Base-by-base conservation (phyloP, 257 asterid species). In the Cordia subcordata region DNA sequence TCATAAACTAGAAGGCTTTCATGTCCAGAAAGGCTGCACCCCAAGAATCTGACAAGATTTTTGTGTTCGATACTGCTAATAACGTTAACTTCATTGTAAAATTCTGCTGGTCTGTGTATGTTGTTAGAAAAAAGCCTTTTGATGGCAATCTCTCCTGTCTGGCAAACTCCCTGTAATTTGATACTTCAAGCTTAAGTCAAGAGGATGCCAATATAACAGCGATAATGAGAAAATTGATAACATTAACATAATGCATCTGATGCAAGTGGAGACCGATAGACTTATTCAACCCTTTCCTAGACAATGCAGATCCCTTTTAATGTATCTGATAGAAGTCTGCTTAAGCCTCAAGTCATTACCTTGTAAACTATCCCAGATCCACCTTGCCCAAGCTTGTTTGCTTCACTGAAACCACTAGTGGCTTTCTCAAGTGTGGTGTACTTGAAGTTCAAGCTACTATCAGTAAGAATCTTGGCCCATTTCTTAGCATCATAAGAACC, bases 311-410 rank as follows among this genome's bases (percentile, higher is more conserved):
- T 58, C 9, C 35, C 35, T 27, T 27, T 27, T 42, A 10, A 42
- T 42, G 12, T 14, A 4, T 18, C 35, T 18, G 15, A 57, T 20
- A 13, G n/a, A 15, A 0, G 11, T n/a, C 10, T 17, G 13, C 9
- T 12, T 18, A 8, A n/a, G n/a, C n/a, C n/a, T 9, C 17, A n/a
- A n/a, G n/a, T 15, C 13, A 9, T 46, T 6, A 64, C 69, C 69
- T 72, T 72, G n/a, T 55, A 66, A 23, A 72, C 77, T 17, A 66
- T 49, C 4, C 77, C 77, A 56, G 54, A 72, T 49, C 72, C 77
- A 17, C 77, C 77, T 46, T 72, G 72, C 5, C 77, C 77, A 11
- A 72, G 54, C 58, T 56, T 72, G 60, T 72, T 72, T 32, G 42
- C 57, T 0, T 68, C 69, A 56, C 55, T 65, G 14, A 72, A 72